Evolutionary conservation across 805 yeast species (phyloP).

Genomic region (Candida arabinofermentans): DNA sequence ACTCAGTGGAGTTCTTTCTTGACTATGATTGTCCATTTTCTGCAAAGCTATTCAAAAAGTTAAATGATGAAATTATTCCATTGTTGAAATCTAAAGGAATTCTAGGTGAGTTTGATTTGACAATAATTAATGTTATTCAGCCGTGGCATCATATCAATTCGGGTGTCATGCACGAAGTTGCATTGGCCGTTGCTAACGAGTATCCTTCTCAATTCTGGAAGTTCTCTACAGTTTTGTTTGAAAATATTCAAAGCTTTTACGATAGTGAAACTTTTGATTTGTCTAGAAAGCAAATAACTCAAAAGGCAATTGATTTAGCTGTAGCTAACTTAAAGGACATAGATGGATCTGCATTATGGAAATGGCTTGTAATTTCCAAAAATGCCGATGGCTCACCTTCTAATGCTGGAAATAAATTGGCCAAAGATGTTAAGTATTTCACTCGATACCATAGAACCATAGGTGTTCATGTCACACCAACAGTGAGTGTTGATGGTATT

Average conservation of each 20-base stretch:
- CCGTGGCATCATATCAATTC: constrained; percentile 84
- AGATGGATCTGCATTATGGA: constrained; percentile 24
- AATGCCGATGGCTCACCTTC: constrained; percentile 29
- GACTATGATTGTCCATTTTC: constrained; percentile 81
- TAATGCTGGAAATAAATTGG: constrained; percentile 57
- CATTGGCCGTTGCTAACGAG: constrained; percentile 62
- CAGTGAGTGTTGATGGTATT: constrained; percentile 69
- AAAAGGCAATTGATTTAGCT: constrained; percentile 48
- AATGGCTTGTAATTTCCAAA: constrained; percentile 32
- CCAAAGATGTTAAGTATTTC: constrained; percentile 67
- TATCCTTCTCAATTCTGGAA: constrained; percentile 54
- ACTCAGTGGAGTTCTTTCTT: constrained; percentile 58
- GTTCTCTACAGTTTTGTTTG: constrained; percentile 53
- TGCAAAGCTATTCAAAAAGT: constrained; percentile 56
- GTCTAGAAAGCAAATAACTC: constrained; percentile 53
- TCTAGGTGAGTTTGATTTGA: constrained; percentile 52
- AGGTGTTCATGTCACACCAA: constrained; percentile 84
- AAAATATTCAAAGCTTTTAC: constrained; percentile 49
- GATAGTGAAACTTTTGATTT: constrained; percentile 56
- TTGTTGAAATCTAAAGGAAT: constrained; percentile 36
- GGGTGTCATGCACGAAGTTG: constrained; percentile 62
- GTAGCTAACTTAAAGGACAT: constrained; percentile 34
- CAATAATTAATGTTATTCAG: constrained; percentile 73
- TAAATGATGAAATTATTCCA: constrained; percentile 53
- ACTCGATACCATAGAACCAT: constrained; percentile 69